Evolutionary conservation across 331 rosid genomes (phyloP).

Genomic region (Arachis monticola): DNA sequence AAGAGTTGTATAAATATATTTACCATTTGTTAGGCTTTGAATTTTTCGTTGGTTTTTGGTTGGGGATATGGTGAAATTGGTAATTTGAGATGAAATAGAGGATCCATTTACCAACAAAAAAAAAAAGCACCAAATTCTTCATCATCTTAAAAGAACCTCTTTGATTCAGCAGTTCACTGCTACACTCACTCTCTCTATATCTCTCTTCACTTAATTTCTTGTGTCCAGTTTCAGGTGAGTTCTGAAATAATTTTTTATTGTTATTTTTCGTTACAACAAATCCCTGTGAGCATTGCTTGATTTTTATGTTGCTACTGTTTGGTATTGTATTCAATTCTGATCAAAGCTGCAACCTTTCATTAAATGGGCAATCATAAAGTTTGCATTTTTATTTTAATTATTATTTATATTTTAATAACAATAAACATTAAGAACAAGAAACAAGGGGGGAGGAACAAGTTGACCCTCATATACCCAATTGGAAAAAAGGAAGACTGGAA

Average conservation of each 20-base stretch:
- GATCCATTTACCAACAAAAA: slow-evolving; percentile 33
- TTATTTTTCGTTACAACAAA: neutral
- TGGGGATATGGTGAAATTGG: slow-evolving; percentile 5
- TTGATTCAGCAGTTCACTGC: neutral
- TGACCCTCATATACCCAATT: slow-evolving; percentile 20
- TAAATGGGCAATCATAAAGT: slow-evolving; percentile 39
- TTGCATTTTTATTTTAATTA: slow-evolving; percentile 24
- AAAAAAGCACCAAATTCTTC: neutral
- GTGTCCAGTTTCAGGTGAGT: slow-evolving; percentile 44
- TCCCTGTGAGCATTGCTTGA: slow-evolving; percentile 41
- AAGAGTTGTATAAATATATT: too few species aligned
- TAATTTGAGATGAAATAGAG: slow-evolving; percentile 34
- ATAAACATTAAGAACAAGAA: neutral
- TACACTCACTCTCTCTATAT: slow-evolving; percentile 7
- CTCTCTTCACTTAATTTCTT: slow-evolving; percentile 20
- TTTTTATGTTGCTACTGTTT: slow-evolving; percentile 13
- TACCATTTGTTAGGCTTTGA: too few species aligned
- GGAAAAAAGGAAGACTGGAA: neutral
- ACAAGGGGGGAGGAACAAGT: neutral
- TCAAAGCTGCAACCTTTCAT: slow-evolving; percentile 10
- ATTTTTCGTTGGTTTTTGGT: too few species aligned
- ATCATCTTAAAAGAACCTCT: slow-evolving; percentile 1
- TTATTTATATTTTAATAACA: neutral
- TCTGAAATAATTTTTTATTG: slow-evolving; percentile 23
- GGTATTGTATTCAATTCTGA: slow-evolving; percentile 19